Evolutionary conservation across 202 grass and related monocot species (phyloP).

Genomic region (Setaria italica): DNA sequence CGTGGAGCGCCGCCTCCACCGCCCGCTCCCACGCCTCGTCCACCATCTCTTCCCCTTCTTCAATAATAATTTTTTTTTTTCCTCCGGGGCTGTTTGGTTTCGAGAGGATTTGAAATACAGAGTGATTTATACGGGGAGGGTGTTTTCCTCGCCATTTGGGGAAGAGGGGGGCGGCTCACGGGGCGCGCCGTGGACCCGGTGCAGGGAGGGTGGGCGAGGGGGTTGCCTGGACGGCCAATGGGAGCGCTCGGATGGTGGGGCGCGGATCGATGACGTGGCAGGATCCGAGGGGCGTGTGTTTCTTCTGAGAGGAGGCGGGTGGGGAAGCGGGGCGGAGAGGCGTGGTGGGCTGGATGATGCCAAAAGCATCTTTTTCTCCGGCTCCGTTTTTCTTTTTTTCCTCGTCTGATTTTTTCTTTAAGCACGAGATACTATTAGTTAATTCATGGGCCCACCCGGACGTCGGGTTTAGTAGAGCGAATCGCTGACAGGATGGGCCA

Average conservation of each 20-base stretch:
- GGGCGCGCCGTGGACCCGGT: slow-evolving; percentile 44
- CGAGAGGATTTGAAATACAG: slow-evolving; percentile 46
- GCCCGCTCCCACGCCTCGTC: slow-evolving; percentile 94
- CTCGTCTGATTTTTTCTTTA: slow-evolving; percentile 23
- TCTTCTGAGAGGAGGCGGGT: slow-evolving; percentile 64
- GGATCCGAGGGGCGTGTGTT: slow-evolving; percentile 62
- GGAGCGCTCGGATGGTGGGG: slow-evolving; percentile 37
- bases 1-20: slow-evolving; percentile 80
- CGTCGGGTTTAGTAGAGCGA: background rate
- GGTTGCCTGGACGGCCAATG: background rate
- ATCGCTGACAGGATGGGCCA: background rate
- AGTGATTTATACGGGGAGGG: slow-evolving; percentile 48
- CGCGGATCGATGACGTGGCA: slow-evolving; percentile 71
- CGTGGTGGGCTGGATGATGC: slow-evolving; percentile 58
- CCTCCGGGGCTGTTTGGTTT: slow-evolving; percentile 20
- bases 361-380: slow-evolving; percentile 63
- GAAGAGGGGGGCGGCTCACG: slow-evolving; percentile 46
- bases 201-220: background rate
- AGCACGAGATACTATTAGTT: slow-evolving; percentile 45
- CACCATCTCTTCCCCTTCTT: slow-evolving; percentile 40
- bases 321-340: slow-evolving; percentile 2
- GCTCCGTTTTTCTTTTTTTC: slow-evolving; percentile 15
- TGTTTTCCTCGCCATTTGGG: slow-evolving; percentile 49
- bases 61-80: slow-evolving; percentile 18
- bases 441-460: background rate